phyloP scores from a whole-genome alignment of 495 filamentous ascomycete genomes.

The Friedmanniomyces simplex region DNA sequence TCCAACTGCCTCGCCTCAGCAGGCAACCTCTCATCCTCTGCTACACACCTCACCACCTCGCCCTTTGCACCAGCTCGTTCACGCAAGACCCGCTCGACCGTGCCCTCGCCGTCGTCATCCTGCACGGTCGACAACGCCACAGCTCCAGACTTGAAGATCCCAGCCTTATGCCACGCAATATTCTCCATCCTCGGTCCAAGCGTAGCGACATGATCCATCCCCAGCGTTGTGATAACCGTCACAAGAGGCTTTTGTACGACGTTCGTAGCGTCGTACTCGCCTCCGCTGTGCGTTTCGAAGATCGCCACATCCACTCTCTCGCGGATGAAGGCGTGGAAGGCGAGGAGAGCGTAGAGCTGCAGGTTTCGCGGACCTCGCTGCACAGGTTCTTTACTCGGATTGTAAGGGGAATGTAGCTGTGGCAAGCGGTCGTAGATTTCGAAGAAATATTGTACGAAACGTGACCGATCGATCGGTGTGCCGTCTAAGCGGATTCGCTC shows the following conservation, averaged over 20 bases:
- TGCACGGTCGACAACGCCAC: constrained; percentile 17
- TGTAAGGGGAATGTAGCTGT: not conserved
- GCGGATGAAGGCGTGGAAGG: constrained; percentile 23
- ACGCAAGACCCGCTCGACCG: constrained; percentile 1
- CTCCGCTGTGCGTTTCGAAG: constrained; percentile 20
- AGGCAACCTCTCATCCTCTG: constrained; percentile 21
- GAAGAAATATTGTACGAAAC: constrained; percentile 23
- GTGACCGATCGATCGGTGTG: constrained; percentile 9
- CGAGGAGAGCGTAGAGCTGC: constrained; percentile 30
- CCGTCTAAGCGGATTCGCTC: constrained; percentile 26
- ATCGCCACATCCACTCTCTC: constrained; percentile 23
- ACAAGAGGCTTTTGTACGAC: constrained; percentile 17
- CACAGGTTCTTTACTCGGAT: not conserved
- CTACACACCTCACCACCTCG: constrained; percentile 9
- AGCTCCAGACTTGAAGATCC: constrained; percentile 24
- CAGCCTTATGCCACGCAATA: constrained; percentile 28
- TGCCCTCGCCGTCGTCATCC: not conserved
- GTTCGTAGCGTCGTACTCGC: constrained; percentile 26
- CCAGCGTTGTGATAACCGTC: constrained; percentile 22
- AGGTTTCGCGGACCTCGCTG: constrained; percentile 43
- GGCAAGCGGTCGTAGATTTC: constrained; percentile 17
- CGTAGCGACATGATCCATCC: constrained; percentile 21
- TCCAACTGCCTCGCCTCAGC: constrained; percentile 21
- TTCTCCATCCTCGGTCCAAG: constrained; percentile 22
- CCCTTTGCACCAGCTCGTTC: constrained; percentile 14